phyloP scores from a whole-genome alignment of 345 rosid species.

The Moringa oleifera region DNA sequence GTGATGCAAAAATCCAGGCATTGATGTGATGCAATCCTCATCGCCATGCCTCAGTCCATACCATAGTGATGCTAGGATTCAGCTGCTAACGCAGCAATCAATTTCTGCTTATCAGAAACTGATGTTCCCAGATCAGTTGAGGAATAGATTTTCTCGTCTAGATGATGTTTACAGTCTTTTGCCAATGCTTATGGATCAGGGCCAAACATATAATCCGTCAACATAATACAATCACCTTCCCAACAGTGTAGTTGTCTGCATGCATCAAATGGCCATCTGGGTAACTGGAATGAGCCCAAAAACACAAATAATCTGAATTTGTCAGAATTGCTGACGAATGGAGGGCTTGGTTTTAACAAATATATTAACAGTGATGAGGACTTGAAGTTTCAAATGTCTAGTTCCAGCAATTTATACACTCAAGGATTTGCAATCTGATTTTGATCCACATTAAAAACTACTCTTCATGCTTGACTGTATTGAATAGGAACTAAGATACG shows the following conservation, averaged over 20 bases:
- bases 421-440: conserved; percentile 44
- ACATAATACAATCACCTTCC: conserved; percentile 24
- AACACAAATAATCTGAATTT: conserved; percentile 21
- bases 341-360: conserved; percentile 31
- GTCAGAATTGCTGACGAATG: conserved; percentile 29
- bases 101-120: conserved; percentile 32
- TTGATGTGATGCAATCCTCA: too few relatives aligned
- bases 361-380: conserved; percentile 30
- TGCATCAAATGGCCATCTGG: conserved; percentile 36
- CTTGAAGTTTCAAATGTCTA: conserved; percentile 30
- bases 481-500: not conserved
- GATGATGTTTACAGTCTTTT: conserved; percentile 24
- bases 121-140: conserved; percentile 15
- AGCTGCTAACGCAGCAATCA: conserved; percentile 30
- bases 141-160: conserved; percentile 31
- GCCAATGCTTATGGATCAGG: conserved; percentile 24
- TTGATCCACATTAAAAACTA: not conserved
- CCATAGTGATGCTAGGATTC: conserved; percentile 32
- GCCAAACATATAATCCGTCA: conserved; percentile 23
- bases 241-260: conserved; percentile 27
- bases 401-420: conserved; percentile 37
- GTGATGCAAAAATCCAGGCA: conserved; percentile 15
- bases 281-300: conserved; percentile 37
- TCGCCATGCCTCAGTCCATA: conserved; percentile 17
- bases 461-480: too few relatives aligned